Base-by-base conservation (phyloP, 352 stramenopile species). In the Thraustotheca clavata region DNA sequence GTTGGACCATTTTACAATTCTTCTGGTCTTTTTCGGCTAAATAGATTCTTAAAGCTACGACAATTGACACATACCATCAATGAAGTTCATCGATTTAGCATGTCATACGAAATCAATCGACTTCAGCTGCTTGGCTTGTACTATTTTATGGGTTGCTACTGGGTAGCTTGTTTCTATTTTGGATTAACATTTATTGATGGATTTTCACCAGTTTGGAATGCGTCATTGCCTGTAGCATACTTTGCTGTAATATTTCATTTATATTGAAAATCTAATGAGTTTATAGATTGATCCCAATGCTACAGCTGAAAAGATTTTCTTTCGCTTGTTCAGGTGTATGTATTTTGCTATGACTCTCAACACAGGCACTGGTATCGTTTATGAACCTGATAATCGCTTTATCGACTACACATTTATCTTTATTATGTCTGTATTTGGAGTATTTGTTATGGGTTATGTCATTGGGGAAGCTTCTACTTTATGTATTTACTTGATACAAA, bases 131-230 rank as follows among this genome's bases (percentile, higher is more conserved):
- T 74, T 29, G 52, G 69, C 6, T 55, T 76, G 7, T 65, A 65
- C 57, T 65, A 65, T 54, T 65, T 39, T 12, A 65, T 65, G 8
- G 20, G 46, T 22, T 33, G 57, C 22, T 65, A 65, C 38, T 65
- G 57, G 57, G 33, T 43, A 20, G 71, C 71, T 9, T 76, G 71
- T 22, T 40, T 9, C 4, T 74, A 69, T 55, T 76, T 74, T 50
- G 60, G 65, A 4, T 20, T 74, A 0, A 74, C 69, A 0, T 47
- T 69, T 18, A 26, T 73, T 16, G 65, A 73, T 32, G 71, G 71
- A 1, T 74, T 76, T 36, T 49, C 9, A 12, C 11, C 24, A 16
- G 12, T 62, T 68, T 50, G 31, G 26, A 18, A 71, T 55, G 3
- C 72, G 46, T 49, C 57, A 11, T 32, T 65, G 11, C 57, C 57